Conservation (phyloP, 805 yeast genomes). For the Sungouiella thailandica region DNA sequence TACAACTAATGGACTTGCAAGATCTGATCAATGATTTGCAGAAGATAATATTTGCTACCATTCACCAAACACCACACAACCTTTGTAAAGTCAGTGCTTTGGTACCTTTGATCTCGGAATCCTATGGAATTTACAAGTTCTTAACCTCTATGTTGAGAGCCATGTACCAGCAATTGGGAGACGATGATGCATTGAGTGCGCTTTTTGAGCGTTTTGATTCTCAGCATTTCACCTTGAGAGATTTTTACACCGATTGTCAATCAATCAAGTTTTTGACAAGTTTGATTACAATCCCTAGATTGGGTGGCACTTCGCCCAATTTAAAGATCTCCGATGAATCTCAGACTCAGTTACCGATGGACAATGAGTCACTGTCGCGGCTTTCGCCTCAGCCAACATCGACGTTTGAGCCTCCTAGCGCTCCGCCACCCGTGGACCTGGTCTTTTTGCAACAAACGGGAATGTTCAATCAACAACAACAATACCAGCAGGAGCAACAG, state of each 20-base stretch:
- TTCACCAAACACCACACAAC: conserved; percentile 52
- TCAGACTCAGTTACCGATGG: conserved; percentile 27
- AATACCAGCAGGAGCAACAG: conserved; percentile 56
- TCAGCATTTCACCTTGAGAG: conserved; percentile 68
- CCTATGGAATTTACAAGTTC: conserved; percentile 89
- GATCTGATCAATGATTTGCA: conserved; percentile 79
- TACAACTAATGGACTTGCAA: conserved; percentile 81
- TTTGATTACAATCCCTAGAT: conserved; percentile 72
- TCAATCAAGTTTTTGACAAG: conserved; percentile 76
- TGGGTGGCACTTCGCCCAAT: conserved; percentile 57
- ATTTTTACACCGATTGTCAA: conserved; percentile 87
- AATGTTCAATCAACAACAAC: conserved; percentile 46
- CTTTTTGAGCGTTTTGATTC: conserved; percentile 64
- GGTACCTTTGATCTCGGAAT: conserved; percentile 86
- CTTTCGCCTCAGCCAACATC: conserved; percentile 44
- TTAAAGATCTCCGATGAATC: conserved; percentile 40
- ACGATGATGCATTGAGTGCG: conserved; percentile 72
- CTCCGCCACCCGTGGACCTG: conserved; percentile 36
- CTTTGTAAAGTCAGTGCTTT: conserved; percentile 83
- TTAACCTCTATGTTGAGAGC: conserved; percentile 88
- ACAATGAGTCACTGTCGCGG: conserved; percentile 25
- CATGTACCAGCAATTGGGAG: conserved; percentile 66
- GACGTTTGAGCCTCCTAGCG: conserved; percentile 23
- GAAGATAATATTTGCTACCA: conserved; percentile 66
- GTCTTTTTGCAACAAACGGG: conserved; percentile 52